Percentiles rank a stretch among this genome's conserved stretches.
Conservation (phyloP, 2,329 filamentous ascomycete species). For the Cladophialophora immunda region DNA sequence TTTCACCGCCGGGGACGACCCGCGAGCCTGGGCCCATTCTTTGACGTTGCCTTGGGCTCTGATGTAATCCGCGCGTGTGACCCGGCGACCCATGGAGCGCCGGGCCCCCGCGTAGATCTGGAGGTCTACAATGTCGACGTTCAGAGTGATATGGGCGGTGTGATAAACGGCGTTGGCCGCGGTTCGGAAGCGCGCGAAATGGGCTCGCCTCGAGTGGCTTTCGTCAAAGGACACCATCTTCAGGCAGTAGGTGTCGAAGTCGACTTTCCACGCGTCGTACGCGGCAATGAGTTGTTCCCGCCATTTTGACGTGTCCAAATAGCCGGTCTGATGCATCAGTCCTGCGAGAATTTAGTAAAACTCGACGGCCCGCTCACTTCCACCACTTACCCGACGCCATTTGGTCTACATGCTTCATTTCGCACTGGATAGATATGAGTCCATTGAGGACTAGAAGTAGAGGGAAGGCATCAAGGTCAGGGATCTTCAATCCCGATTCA, state of each 20-base stretch:
- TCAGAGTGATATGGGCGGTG: conserved; percentile 64
- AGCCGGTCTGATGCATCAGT: conserved; percentile 47
- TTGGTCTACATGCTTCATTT: conserved; percentile 69
- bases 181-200: conserved; percentile 59
- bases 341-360: neutral
- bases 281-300: conserved; percentile 60
- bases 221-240: conserved; percentile 48
- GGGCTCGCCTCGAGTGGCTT: conserved; percentile 41
- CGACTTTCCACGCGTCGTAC: conserved; percentile 66
- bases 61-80: conserved; percentile 60
- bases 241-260: conserved; percentile 64
- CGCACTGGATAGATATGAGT: conserved; percentile 69
- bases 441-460: conserved; percentile 66
- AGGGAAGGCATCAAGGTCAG: conserved; percentile 61
- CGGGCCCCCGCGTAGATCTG: conserved; percentile 69
- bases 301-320: conserved; percentile 52
- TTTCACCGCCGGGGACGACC: conserved; percentile 47
- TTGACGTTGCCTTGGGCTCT: conserved; percentile 60
- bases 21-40: conserved; percentile 54
- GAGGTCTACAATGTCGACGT: conserved; percentile 67
- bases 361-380: neutral
- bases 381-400: conserved; percentile 42
- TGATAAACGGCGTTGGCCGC: conserved; percentile 67
- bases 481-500: conserved; percentile 45
- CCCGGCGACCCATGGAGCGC: conserved; percentile 66